Evolutionary conservation across 495 filamentous ascomycete genomes (phyloP).

Genomic region (Trichoderma virens): DNA sequence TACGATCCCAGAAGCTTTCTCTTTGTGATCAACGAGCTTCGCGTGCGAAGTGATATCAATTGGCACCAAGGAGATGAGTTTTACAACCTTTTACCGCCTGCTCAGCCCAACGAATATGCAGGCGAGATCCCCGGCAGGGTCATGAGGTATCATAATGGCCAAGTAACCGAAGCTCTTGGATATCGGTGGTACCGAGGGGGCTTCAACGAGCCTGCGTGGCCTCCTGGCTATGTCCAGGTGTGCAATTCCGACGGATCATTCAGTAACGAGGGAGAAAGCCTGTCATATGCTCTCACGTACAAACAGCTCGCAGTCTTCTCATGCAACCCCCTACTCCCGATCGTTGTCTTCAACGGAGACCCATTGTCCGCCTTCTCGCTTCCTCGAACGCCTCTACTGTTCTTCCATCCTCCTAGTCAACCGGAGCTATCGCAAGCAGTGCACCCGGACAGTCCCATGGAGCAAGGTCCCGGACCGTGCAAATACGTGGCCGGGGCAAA

Average conservation of each 20-base stretch:
- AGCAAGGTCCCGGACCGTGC: not conserved
- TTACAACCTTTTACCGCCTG: slow-evolving; percentile 22
- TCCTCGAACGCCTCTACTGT: slow-evolving; percentile 22
- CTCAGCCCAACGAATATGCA: slow-evolving; percentile 10
- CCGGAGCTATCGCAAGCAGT: slow-evolving; percentile 16
- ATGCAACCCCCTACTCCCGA: slow-evolving; percentile 26
- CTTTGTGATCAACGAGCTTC: slow-evolving; percentile 28
- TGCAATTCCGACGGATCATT: not conserved
- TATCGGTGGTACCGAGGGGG: slow-evolving; percentile 17
- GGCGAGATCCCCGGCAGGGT: slow-evolving; percentile 17
- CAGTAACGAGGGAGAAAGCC: not conserved
- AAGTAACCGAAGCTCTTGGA: slow-evolving; percentile 14
- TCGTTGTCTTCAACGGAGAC: slow-evolving; percentile 22
- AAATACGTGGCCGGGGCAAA: slow-evolving; percentile 17
- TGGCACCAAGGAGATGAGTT: slow-evolving; percentile 13
- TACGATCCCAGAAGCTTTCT: slow-evolving; percentile 19
- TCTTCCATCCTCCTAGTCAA: not conserved
- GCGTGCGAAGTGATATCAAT: slow-evolving; percentile 12
- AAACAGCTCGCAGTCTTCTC: slow-evolving; percentile 21
- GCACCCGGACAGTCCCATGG: not conserved
- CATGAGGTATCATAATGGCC: slow-evolving; percentile 21
- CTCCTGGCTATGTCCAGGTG: slow-evolving; percentile 15
- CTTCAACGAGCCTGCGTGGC: not conserved
- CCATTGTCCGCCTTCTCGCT: slow-evolving; percentile 15
- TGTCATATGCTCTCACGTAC: slow-evolving; percentile 6